These are phyloP conservation scores for Camelina sativa DNA, from an alignment of 345 rosid species.

Conservation along the genomic window DNA sequence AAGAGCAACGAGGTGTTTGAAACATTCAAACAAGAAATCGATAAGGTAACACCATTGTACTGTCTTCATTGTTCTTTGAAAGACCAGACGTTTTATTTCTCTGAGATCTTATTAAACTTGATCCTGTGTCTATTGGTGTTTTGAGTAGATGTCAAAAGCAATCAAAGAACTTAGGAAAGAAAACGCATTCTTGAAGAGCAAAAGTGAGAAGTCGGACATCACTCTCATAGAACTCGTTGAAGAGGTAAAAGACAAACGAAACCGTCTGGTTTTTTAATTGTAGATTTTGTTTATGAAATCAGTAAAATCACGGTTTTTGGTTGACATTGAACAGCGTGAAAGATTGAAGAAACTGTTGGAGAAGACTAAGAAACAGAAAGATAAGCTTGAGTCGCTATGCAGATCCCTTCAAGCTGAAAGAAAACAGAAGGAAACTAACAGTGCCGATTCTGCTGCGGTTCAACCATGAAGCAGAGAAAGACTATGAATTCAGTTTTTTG, in stretches of 20 bases:
- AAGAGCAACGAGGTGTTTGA: constrained; percentile 96
- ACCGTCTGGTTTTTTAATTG: background rate
- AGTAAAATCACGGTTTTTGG: constrained; percentile 4
- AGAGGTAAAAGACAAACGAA: constrained; percentile 58
- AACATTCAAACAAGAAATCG: constrained; percentile 94
- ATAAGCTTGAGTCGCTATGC: constrained; percentile 85
- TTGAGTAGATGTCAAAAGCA: constrained; percentile 79
- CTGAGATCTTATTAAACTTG: constrained; percentile 2
- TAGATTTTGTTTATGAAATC: background rate
- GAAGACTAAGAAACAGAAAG: constrained; percentile 92
- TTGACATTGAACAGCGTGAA: constrained; percentile 61
- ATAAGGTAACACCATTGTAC: constrained; percentile 57
- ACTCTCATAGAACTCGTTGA: constrained; percentile 83
- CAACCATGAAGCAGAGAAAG: constrained; percentile 26
- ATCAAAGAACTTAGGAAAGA: constrained; percentile 89
- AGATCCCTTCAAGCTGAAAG: constrained; percentile 94
- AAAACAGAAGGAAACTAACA: constrained; percentile 54
- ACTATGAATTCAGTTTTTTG: constrained; percentile 3
- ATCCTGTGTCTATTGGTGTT: constrained; percentile 6
- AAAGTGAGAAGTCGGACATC: constrained; percentile 77
- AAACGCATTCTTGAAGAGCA: constrained; percentile 83
- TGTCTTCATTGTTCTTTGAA: constrained; percentile 7
- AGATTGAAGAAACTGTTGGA: constrained; percentile 73
- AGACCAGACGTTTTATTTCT: background rate
- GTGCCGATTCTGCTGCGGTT: constrained; percentile 15